Percentiles rank a stretch among this genome's conserved stretches.
Conservation (phyloP, 1,284 basidiomycete genomes). For the Sanghuangporus weigelae region DNA sequence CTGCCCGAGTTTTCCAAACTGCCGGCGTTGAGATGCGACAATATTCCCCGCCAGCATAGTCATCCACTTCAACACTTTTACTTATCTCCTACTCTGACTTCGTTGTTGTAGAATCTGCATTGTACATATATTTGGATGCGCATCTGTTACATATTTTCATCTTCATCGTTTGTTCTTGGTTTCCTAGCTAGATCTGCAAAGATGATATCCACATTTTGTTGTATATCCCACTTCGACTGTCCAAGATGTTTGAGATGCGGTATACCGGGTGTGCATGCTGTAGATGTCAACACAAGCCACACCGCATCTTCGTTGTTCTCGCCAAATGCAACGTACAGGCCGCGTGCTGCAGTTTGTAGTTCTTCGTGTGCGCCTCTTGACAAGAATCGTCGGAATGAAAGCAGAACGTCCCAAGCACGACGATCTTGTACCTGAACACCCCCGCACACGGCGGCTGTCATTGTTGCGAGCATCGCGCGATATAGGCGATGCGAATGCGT, state of each 20-base stretch:
- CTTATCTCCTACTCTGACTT: background rate
- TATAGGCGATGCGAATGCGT: slow-evolving; percentile 76
- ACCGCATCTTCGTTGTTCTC: slow-evolving; percentile 71
- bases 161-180: background rate
- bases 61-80: background rate
- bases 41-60: slow-evolving; percentile 37
- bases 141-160: background rate
- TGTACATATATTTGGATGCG: background rate
- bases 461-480: slow-evolving; percentile 64
- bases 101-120: background rate
- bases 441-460: slow-evolving; percentile 56
- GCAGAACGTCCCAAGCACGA: slow-evolving; percentile 72
- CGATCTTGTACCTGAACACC: slow-evolving; percentile 63
- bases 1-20: slow-evolving; percentile 69
- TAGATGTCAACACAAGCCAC: slow-evolving; percentile 68
- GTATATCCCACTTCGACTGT: slow-evolving; percentile 44
- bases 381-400: slow-evolving; percentile 73
- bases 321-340: slow-evolving; percentile 58
- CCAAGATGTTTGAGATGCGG: slow-evolving; percentile 42
- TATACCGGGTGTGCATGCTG: background rate
- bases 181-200: slow-evolving; percentile 24
- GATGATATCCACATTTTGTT: background rate
- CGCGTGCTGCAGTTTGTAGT: slow-evolving; percentile 59
- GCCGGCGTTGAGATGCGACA: slow-evolving; percentile 76
- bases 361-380: slow-evolving; percentile 62